phyloP scores from a whole-genome alignment of 163 green algal genomes.

The Scenedesmus sp. region DNA sequence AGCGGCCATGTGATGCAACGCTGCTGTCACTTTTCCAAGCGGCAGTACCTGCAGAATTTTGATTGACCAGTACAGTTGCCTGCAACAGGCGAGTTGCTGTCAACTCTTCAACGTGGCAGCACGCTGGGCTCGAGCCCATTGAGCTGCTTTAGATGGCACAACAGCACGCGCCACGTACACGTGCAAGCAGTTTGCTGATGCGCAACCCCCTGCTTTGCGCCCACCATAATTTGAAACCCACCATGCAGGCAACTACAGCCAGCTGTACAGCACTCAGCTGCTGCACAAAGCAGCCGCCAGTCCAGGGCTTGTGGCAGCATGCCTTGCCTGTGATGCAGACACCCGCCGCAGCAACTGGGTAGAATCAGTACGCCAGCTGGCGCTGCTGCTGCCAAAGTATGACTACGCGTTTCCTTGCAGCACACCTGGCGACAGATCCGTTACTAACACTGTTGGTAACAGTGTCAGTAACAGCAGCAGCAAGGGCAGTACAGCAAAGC shows the following conservation, averaged over 20 bases:
- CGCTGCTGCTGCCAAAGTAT: conserved; percentile 44
- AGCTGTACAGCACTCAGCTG: conserved; percentile 27
- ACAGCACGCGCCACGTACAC: too few relatives aligned
- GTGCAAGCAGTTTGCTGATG: too few relatives aligned
- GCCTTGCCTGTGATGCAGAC: not conserved
- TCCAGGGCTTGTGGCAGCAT: not conserved
- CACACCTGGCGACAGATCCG: not conserved
- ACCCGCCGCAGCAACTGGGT: not conserved
- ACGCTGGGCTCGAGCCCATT: too few relatives aligned
- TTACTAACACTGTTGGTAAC: not conserved
- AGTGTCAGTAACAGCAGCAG: conserved; percentile 25
- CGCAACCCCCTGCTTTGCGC: too few relatives aligned
- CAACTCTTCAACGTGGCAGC: too few relatives aligned
- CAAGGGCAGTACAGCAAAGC: conserved; percentile 2
- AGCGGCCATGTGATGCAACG: not conserved
- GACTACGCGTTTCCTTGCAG: not conserved
- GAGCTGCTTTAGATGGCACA: too few relatives aligned
- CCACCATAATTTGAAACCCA: too few relatives aligned
- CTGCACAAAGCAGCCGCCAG: not conserved
- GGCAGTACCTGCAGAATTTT: too few relatives aligned
- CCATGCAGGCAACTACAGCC: not conserved
- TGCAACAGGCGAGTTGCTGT: too few relatives aligned
- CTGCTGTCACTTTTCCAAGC: not conserved
- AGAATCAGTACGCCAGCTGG: not conserved
- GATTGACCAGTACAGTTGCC: too few relatives aligned